Percentiles rank a stretch among this genome's conserved stretches.
These are phyloP conservation scores for Thermothielavioides terrestris DNA, from an alignment of 495 filamentous ascomycete genomes.

Conservation along the genomic window DNA sequence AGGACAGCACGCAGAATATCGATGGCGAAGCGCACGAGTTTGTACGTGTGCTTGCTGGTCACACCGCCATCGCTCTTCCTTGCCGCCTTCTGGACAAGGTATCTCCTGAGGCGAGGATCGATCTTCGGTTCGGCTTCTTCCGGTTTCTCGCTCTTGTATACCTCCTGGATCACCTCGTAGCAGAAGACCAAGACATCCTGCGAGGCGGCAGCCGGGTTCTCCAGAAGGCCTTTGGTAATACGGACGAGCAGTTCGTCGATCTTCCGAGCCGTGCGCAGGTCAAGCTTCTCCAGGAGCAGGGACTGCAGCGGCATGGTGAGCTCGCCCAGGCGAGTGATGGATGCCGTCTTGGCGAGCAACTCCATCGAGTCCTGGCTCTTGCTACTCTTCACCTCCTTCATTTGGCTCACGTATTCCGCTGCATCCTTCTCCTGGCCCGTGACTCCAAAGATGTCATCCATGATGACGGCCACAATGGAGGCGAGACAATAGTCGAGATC, in stretches of 20 bases:
- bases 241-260: slow-evolving; percentile 83
- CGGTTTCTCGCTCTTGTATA: slow-evolving; percentile 53
- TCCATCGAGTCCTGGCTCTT: slow-evolving; percentile 98
- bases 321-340: slow-evolving; percentile 60
- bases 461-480: slow-evolving; percentile 71
- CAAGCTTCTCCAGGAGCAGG: slow-evolving; percentile 73
- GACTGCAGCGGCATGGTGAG: slow-evolving; percentile 68
- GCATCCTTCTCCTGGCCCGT: slow-evolving; percentile 97
- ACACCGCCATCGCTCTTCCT: slow-evolving; percentile 56
- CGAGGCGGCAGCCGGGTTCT: slow-evolving; percentile 65
- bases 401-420: slow-evolving; percentile 86
- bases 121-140: slow-evolving; percentile 37
- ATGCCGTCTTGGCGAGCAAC: slow-evolving; percentile 70
- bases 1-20: slow-evolving; percentile 75
- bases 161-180: slow-evolving; percentile 83
- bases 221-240: slow-evolving; percentile 70
- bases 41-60: slow-evolving; percentile 69
- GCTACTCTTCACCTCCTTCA: slow-evolving; percentile 96
- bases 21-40: slow-evolving; percentile 75
- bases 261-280: slow-evolving; percentile 68
- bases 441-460: slow-evolving; percentile 97
- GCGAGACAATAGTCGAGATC: slow-evolving; percentile 82
- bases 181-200: slow-evolving; percentile 82
- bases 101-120: slow-evolving; percentile 56
- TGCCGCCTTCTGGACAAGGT: slow-evolving; percentile 66